These are phyloP conservation scores for Pichia norvegensis DNA, from an alignment of 1,139 yeast species.

Conservation along the genomic window DNA sequence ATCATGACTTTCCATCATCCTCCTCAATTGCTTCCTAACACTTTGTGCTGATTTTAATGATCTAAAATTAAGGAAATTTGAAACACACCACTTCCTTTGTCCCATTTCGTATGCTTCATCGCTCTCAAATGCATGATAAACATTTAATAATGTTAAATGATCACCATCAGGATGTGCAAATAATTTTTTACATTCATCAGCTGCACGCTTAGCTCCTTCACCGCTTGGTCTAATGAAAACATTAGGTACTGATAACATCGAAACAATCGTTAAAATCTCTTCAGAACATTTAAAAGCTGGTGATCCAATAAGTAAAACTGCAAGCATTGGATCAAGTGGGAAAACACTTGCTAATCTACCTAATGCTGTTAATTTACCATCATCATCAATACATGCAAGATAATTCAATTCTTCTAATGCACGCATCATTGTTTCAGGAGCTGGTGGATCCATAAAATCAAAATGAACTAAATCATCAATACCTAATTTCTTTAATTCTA, in stretches of 20 bases:
- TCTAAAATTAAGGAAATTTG: slow-evolving; percentile 76
- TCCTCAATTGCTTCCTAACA: slow-evolving; percentile 73
- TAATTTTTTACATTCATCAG: slow-evolving; percentile 81
- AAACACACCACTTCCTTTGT: slow-evolving; percentile 80
- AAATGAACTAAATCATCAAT: slow-evolving; percentile 94
- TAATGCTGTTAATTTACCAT: slow-evolving; percentile 80
- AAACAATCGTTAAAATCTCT: slow-evolving; percentile 82
- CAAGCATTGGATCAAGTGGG: slow-evolving; percentile 93
- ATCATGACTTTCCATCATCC: slow-evolving; percentile 78
- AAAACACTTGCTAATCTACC: slow-evolving; percentile 88
- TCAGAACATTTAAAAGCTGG: slow-evolving; percentile 81
- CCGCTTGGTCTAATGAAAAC: slow-evolving; percentile 92
- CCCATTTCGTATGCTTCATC: slow-evolving; percentile 60
- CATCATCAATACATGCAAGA: slow-evolving; percentile 82
- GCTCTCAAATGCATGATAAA: slow-evolving; percentile 72
- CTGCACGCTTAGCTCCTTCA: slow-evolving; percentile 75
- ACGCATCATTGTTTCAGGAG: slow-evolving; percentile 99
- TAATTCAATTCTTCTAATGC: slow-evolving; percentile 93
- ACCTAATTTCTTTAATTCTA: slow-evolving; percentile 88
- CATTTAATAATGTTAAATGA: slow-evolving; percentile 84
- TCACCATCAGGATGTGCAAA: slow-evolving; percentile 96
- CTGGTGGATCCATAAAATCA: slow-evolving; percentile 99
- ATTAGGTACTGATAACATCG: slow-evolving; percentile 72
- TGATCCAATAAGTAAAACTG: slow-evolving; percentile 85
- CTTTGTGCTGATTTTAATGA: slow-evolving; percentile 77